Evolutionary conservation across 2,329 filamentous ascomycete species (phyloP), one percentile per base, ranked within the genome.

Genomic region (Pseudogymnoascus sp.): DNA sequence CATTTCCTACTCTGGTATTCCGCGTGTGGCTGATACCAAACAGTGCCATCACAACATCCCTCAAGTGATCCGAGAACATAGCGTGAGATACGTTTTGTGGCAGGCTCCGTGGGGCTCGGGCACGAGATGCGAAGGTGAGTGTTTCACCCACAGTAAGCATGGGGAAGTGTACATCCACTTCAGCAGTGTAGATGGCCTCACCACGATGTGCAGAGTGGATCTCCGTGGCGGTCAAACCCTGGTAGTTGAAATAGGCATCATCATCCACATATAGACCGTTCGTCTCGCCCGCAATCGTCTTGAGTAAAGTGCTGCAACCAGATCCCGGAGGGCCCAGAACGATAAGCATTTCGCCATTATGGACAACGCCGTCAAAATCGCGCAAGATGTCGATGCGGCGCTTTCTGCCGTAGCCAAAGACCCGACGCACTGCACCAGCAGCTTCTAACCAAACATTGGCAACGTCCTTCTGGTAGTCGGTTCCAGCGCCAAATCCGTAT

Each of bases 91-190:
- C 83, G n/a, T 82, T 85, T 11, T 82, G 77, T 16, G 87, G 79
- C 11, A 75, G 74, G 61, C 86, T 80, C 0, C 83, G 81, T 0
- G 88, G 88, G 0, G 88, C 88, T 60, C 87, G 80, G 0, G 85
- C 84, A 50, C 84, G 82, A 1, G 89, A 80, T 0, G 90, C 89
- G 69, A 92, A 92, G 59, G 84, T 80, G 0, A 93, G 78, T 0
- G 89, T 92, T 66, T 91, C 81, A 1, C 87, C 85, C 18, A 92
- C 88, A 0, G 86, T 90, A 11, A 93, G 76, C 12, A 87, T 84
- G 0, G 89, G 85, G 66, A 91, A 92, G 72, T 92, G 89, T 35
- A 86, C 80, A 70, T 90, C 87, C 35, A 81, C 79, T 74, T 92
- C 89, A n/a, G 89, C 85, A 67, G 90, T 91, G 72, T 92, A 92